Conservation (phyloP, 2,329 filamentous ascomycete genomes). For the Pseudocercospora fuligena region DNA sequence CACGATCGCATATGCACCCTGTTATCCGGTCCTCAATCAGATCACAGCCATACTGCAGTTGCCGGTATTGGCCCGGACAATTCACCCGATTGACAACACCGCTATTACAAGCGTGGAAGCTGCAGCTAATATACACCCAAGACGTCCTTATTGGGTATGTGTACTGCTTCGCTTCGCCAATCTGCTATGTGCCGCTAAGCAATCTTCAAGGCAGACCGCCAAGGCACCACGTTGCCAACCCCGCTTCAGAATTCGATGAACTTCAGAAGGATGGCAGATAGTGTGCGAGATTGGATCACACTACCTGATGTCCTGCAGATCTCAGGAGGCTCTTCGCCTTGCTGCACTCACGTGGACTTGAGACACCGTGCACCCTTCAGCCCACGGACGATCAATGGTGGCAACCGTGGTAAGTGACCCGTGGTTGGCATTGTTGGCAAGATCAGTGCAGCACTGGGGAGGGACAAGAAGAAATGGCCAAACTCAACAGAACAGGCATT, state of each 20-base stretch:
- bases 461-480: too few species aligned
- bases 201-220: not conserved
- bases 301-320: not conserved
- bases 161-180: conserved; percentile 4
- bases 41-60: not conserved
- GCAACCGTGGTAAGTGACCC: too few species aligned
- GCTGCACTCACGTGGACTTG: not conserved
- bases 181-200: not conserved
- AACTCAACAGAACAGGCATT: too few species aligned
- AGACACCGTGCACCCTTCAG: not conserved
- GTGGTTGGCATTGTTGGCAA: too few species aligned
- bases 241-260: not conserved
- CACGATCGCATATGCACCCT: conserved; percentile 5
- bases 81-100: not conserved
- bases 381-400: not conserved
- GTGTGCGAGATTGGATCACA: not conserved
- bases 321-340: not conserved
- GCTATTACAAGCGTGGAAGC: conserved; percentile 1
- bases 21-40: not conserved
- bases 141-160: not conserved
- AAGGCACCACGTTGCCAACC: not conserved
- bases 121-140: not conserved
- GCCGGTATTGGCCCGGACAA: not conserved
- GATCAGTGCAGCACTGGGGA: too few species aligned
- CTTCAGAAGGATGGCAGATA: not conserved